Percentiles rank a stretch among this genome's conserved stretches.
Evolutionary conservation across 352 stramenopile genomes (phyloP).

Genomic region (Globisporangium spinosum): DNA sequence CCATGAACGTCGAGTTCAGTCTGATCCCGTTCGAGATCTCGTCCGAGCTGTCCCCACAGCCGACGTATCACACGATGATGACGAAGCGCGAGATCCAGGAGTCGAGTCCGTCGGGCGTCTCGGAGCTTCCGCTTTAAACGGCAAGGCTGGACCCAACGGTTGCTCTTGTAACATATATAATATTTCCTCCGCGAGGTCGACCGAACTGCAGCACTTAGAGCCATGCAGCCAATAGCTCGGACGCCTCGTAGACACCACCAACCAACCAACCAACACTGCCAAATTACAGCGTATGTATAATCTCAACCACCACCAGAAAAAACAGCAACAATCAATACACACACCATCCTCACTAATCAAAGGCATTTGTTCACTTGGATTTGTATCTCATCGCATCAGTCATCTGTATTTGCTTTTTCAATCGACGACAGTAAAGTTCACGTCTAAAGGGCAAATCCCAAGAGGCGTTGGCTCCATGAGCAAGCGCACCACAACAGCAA

Average conservation of each 20-base stretch:
- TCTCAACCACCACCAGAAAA: not conserved
- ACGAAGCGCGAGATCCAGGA: slow-evolving; percentile 43
- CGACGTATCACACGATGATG: slow-evolving; percentile 13
- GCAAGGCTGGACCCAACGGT: not conserved
- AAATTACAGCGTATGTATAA: slow-evolving; percentile 6
- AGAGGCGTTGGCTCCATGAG: not conserved
- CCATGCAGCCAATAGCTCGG: not conserved
- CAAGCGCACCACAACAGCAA: not conserved
- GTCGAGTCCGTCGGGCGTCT: slow-evolving; percentile 49
- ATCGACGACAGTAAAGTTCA: not conserved
- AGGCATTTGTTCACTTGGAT: not conserved
- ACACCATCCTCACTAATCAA: not conserved
- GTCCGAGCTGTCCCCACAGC: slow-evolving; percentile 26
- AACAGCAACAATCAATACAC: not conserved
- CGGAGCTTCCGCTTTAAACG: slow-evolving; percentile 41
- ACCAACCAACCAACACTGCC: not conserved
- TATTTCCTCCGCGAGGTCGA: slow-evolving; percentile 25
- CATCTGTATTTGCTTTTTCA: not conserved
- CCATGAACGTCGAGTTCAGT: slow-evolving; percentile 56
- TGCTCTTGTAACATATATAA: slow-evolving; percentile 51
- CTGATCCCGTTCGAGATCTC: slow-evolving; percentile 62
- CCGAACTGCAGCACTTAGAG: not conserved
- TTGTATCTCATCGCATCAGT: not conserved
- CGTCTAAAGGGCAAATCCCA: not conserved
- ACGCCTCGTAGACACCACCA: slow-evolving; percentile 7